Base-by-base conservation (phyloP, 1,139 yeast genomes). In the Lodderomyces metapsilosis region DNA sequence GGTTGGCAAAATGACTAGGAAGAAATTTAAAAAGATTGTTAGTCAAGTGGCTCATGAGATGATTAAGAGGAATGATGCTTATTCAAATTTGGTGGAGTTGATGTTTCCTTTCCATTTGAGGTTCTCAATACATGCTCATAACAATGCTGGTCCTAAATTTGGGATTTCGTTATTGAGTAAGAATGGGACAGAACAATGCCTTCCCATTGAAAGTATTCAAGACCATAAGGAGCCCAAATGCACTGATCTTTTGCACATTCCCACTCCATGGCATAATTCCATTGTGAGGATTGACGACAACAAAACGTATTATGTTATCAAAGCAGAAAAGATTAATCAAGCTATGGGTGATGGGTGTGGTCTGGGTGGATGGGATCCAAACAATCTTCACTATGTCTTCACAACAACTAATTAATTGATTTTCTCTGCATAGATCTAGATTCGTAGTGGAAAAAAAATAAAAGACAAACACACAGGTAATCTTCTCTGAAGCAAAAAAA, bases 261-360 rank as follows among this genome's bases (percentile, higher is more conserved):
- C 85, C 36, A 79, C 84, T 0, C 84, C 85, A 33, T 80, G 84
- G 84, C 85, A 79, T 56, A 80, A 80, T 52, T 64, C 79, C 41
- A 71, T 79, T 16, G 74, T 76, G 23, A 67, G 68, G 39, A 59
- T 76, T 39, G 69, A 58, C 39, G 58, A 54, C 15, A 53, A 56
- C 37, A 48, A 58, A 16, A 48, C 46, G 21, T 53, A 56, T 46
- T 56, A 52, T 54, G 57, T 67, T 27, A 58, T 66, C 44, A 59
- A 60, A 43, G 52, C 70, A 9, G 57, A 52, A 7, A 54, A 56
- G 39, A 58, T 66, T 22, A 45, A 44, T 33, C 48, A 53, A 10
- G 66, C 62, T 4, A 43, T 63, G 32, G 50, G 47, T 5, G 43
- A 46, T 1, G 67, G 66, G 1, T 51, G 42, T 10, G 59, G 59